Conservation (phyloP, 441 rosid genomes). For the Eutrema salsugineum region DNA sequence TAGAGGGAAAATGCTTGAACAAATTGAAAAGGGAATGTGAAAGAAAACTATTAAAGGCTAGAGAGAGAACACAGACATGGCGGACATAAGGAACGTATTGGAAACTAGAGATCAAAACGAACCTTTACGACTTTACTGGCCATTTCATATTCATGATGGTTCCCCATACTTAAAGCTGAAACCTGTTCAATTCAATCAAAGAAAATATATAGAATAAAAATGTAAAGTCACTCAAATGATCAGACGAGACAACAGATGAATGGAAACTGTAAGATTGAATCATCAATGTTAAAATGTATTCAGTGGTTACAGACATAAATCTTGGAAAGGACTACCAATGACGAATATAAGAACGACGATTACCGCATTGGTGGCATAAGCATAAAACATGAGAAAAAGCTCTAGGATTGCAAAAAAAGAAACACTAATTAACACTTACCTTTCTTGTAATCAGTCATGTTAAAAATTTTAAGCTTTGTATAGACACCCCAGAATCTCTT, state of each 20-base stretch:
- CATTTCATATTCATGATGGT: conserved; percentile 78
- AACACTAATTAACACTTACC: no score
- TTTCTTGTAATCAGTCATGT: no score
- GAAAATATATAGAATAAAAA: not conserved
- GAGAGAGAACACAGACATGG: not conserved
- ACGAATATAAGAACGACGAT: conserved; percentile 16
- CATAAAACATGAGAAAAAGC: no score
- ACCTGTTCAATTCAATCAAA: conserved; percentile 39
- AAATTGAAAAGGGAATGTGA: not conserved
- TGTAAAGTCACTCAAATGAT: not conserved
- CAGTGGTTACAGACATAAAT: conserved; percentile 1
- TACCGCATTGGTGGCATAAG: conserved; percentile 80
- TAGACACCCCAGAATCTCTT: no score
- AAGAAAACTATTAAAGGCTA: not conserved
- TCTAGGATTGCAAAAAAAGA: no score
- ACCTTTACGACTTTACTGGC: conserved; percentile 94
- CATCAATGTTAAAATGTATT: not conserved
- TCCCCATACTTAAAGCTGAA: conserved; percentile 88
- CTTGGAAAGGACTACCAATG: conserved; percentile 1
- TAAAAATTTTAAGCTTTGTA: no score
- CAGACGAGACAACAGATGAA: conserved; percentile 1
- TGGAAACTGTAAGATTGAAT: conserved; percentile 1
- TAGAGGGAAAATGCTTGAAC: conserved; percentile 19
- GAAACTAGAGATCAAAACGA: conserved; percentile 17
- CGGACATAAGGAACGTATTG: not conserved